Conservation (phyloP, 345 rosid genomes). For the Salix caprea region DNA sequence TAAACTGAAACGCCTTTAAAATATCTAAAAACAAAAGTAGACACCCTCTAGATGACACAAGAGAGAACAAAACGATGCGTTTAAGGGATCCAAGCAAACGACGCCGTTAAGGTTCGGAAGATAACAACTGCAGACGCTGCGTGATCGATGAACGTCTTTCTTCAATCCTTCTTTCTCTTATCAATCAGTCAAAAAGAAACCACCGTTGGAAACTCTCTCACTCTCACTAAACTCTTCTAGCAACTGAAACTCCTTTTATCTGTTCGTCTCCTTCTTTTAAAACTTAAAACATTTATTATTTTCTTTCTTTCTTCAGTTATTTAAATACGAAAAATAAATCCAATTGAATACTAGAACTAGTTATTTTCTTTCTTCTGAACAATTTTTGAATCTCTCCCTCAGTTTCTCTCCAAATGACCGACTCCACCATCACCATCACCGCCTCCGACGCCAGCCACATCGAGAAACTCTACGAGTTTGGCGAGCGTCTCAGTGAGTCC, state of each 20-base stretch:
- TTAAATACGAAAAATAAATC: background rate
- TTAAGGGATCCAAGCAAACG: background rate
- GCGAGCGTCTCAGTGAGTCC: conserved; percentile 86
- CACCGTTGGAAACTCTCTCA: background rate
- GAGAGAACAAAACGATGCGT: too few relatives aligned
- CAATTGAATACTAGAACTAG: background rate
- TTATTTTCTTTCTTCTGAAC: background rate
- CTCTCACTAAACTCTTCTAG: background rate
- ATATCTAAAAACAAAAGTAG: too few relatives aligned
- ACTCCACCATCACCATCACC: conserved; percentile 30
- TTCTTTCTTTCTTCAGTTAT: background rate
- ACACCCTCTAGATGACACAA: too few relatives aligned
- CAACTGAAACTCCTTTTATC: background rate
- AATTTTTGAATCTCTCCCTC: conserved; percentile 2
- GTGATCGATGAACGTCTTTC: background rate
- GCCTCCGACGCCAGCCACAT: conserved; percentile 65
- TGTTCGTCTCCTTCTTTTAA: background rate
- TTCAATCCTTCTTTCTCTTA: background rate
- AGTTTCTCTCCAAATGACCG: conserved; percentile 44
- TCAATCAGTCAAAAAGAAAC: background rate
- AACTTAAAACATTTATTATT: background rate
- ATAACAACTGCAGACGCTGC: background rate
- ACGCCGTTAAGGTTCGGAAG: background rate
- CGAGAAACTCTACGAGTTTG: conserved; percentile 96
- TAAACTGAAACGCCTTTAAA: too few relatives aligned